Evolutionary conservation across 169 alveolate genomes (phyloP).

Genomic region (Cryptosporidium canis): DNA sequence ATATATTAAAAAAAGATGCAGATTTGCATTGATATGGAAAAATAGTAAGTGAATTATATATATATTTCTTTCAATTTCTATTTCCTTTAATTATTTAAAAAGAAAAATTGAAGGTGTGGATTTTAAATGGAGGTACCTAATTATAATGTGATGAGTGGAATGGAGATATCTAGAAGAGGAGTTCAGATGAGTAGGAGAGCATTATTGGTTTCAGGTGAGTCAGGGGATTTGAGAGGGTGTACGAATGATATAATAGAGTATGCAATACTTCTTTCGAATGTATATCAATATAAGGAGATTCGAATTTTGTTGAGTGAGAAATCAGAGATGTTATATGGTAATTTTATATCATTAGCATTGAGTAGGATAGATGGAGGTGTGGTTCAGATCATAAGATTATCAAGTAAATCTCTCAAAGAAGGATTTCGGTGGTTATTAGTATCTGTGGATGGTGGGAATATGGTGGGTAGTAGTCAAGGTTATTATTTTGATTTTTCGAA

Average conservation of each 20-base stretch:
- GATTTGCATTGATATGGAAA: neutral
- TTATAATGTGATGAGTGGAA: neutral
- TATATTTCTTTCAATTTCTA: neutral
- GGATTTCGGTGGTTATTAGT: slow-evolving; percentile 65
- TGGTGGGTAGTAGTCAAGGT: no score
- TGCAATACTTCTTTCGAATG: slow-evolving; percentile 32
- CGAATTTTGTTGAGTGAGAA: slow-evolving; percentile 30
- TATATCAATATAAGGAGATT: slow-evolving; percentile 51
- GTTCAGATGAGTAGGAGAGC: slow-evolving; percentile 18
- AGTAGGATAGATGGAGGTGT: slow-evolving; percentile 39
- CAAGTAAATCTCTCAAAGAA: slow-evolving; percentile 55
- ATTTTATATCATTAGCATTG: slow-evolving; percentile 21
- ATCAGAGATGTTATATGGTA: slow-evolving; percentile 50
- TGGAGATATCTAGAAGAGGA: neutral
- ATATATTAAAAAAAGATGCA: neutral
- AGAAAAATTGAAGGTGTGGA: slow-evolving; percentile 14
- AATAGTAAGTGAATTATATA: neutral
- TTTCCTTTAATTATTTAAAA: neutral
- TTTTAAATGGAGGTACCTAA: neutral
- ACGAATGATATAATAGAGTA: slow-evolving; percentile 60
- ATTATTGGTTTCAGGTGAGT: slow-evolving; percentile 49
- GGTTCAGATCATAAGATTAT: slow-evolving; percentile 21
- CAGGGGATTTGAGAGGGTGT: slow-evolving; percentile 43
- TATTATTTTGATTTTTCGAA: neutral
- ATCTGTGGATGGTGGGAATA: slow-evolving; percentile 3